Evolutionary conservation across 768 basidiomycete species (phyloP), one percentile per base, ranked within the genome.

Genomic region (Mycena alexandri): DNA sequence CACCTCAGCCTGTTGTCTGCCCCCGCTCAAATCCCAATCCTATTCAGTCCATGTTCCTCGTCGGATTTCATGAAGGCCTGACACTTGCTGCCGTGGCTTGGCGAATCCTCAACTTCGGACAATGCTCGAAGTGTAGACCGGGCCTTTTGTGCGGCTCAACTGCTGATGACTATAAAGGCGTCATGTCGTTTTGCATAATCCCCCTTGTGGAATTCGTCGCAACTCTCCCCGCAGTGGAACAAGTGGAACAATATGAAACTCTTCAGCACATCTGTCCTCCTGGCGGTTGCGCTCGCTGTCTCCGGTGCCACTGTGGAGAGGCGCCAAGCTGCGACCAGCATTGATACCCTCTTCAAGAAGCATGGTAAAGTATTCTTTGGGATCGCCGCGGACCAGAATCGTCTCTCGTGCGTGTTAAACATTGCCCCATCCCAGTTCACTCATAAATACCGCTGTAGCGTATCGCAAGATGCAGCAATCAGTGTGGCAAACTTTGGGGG

Each of bases 401-500:
- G 61, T n/a, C 67, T 68, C 51, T 50, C 42, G 67, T 68, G 50
- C 10, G 58, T 54, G 10, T 25, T 38, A 6, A 14, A 21, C 11
- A 17, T 11, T 24, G 29, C 22, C 11, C 16, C 3, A 36, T 29
- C 29, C 16, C 9, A 38, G 14, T 2, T 10, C 4, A 38, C 10
- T 9, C 14, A 38, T 9, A 2, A 10, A 38, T 38, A 3, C 38
- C 38, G 3, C 38, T 16, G 29, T 8, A 68, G 67, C 8, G 67
- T 68, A 5, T 63, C 61, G 50, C 67, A 68, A 34, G 67, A 68
- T 38, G 67, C 67, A 2, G 67, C 67, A n/a, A 63, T 68, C 25
- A 68, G 41, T 11, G 29, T 17, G 22, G 41, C 77, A 33, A 78
- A 83, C 52, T 83, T 83, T 47, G 82, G 83, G 25, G 76, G 76